A percentile compares a stretch with the other conserved stretches of the same genome.
Evolutionary conservation across 768 basidiomycete genomes (phyloP).

Genomic region (Porpolomopsis calyptriformis): DNA sequence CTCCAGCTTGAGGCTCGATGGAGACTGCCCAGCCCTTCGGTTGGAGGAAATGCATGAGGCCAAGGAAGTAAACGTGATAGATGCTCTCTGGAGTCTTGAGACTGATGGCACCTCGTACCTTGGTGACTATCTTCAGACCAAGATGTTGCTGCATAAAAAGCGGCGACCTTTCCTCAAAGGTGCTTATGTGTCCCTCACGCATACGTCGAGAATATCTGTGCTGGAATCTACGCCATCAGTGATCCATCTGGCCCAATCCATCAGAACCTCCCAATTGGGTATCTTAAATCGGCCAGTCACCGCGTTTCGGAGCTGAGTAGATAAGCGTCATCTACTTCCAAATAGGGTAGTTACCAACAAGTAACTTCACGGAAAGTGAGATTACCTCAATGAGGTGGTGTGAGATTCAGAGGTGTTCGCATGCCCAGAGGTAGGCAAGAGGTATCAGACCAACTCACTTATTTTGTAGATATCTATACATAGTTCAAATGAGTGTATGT

Average conservation of each 20-base stretch:
- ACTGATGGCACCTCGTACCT: constrained; percentile 6
- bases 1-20: constrained; percentile 4
- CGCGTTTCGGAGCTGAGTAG: too few species aligned
- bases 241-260: constrained; percentile 10
- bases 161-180: background rate
- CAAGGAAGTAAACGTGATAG: constrained; percentile 8
- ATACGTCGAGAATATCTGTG: constrained; percentile 6
- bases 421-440: too few species aligned
- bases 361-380: too few species aligned
- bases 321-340: too few species aligned
- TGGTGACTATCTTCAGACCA: constrained; percentile 7
- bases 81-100: constrained; percentile 7
- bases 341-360: too few species aligned
- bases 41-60: constrained; percentile 6
- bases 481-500: too few species aligned
- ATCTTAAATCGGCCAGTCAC: too few species aligned
- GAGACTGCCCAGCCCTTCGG: constrained; percentile 7
- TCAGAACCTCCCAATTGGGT: constrained; percentile 11
- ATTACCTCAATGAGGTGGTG: too few species aligned
- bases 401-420: too few species aligned
- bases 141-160: constrained; percentile 4
- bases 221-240: background rate
- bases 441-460: too few species aligned
- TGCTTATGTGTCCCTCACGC: constrained; percentile 6
- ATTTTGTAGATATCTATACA: too few species aligned